phyloP scores from a whole-genome alignment of 2,329 filamentous ascomycete genomes.

The Paracorniculantispora psalliotae region DNA sequence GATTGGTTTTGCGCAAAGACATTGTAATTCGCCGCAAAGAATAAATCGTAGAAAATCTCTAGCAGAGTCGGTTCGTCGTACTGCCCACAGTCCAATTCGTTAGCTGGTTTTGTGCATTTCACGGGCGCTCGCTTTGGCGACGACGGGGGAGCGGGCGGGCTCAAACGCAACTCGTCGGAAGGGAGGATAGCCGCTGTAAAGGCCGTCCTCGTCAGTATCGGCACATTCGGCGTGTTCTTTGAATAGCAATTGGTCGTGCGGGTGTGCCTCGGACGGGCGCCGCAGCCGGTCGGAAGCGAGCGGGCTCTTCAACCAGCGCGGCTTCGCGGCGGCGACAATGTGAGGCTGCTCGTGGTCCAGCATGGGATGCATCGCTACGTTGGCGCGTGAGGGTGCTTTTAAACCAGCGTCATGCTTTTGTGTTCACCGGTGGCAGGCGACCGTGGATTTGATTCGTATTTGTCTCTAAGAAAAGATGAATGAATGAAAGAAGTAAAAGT shows the following conservation, averaged over 20 bases:
- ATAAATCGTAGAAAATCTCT: conserved; percentile 35
- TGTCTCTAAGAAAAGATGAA: too few species aligned
- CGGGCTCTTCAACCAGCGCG: conserved; percentile 9
- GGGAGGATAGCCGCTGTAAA: conserved; percentile 1
- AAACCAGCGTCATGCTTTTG: too few species aligned
- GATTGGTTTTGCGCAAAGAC: conserved; percentile 43
- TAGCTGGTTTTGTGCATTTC: too few species aligned
- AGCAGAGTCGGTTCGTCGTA: conserved; percentile 32
- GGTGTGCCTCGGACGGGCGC: not conserved
- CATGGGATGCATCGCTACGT: not conserved
- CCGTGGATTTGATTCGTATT: too few species aligned
- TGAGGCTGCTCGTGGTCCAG: conserved; percentile 9
- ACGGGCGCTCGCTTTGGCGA: too few species aligned
- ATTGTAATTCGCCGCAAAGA: conserved; percentile 55
- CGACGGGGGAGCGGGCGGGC: too few species aligned
- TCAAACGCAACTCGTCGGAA: conserved; percentile 11
- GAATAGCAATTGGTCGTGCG: not conserved
- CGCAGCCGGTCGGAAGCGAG: conserved; percentile 1
- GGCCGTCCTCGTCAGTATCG: not conserved
- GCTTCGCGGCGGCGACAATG: conserved; percentile 7
- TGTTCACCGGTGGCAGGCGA: too few species aligned
- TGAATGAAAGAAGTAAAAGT: too few species aligned
- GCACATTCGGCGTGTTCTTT: not conserved
- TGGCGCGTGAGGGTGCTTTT: too few species aligned
- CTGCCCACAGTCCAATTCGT: too few species aligned